Evolutionary conservation across 148 eudicot genomes (phyloP), one percentile per base, ranked within the genome.

Genomic region (Chenopodium formosanum): DNA sequence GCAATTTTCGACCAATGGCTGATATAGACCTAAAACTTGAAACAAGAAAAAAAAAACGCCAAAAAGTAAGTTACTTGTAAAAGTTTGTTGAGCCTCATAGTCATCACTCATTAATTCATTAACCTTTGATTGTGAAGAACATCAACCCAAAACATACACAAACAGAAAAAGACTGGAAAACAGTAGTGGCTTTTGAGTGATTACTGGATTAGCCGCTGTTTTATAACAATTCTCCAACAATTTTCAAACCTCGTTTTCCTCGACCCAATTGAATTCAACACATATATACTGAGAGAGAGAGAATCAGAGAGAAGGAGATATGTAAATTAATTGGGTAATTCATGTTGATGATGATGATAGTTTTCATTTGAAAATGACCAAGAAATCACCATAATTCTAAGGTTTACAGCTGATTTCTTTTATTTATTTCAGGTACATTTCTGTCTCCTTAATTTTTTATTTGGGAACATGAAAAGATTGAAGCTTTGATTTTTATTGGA

Each of bases 201-300:
- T 40, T 40, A 40, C 44, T 40, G 44, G 44, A 40, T 40, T 40
- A 40, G 44, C 44, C 44, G 44, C 7, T 40, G 44, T 40, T 40
- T 6, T 40, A 40, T 40, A 40, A 40, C 44, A 40, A 40, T 9
- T 64, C 29, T 69, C 72, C 37, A 34, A 34, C 37, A 3, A 48
- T 9, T 64, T 69, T 69, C 72, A 69, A 40, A 69, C 72, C 72
- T 69, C 37, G 72, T 32, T 69, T 69, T 69, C 40, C 72, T 69
- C 72, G 44, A 29, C 44, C 72, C 34, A 31, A 29, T 69, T 7
- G 16, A 69, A 69, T 31, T 69, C 32, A 5, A 31, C 17, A 31
- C 44, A 12, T 22, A 68, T 12, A 4, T 29, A 31, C 6, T 29
- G 37, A 7, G 53, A 50, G 53, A 50, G 14, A 50, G 53, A 40